Evolutionary conservation across 164 flowering plant species (phyloP), one percentile per base, ranked within the genome.

Genomic region (Aristolochia fimbriata): DNA sequence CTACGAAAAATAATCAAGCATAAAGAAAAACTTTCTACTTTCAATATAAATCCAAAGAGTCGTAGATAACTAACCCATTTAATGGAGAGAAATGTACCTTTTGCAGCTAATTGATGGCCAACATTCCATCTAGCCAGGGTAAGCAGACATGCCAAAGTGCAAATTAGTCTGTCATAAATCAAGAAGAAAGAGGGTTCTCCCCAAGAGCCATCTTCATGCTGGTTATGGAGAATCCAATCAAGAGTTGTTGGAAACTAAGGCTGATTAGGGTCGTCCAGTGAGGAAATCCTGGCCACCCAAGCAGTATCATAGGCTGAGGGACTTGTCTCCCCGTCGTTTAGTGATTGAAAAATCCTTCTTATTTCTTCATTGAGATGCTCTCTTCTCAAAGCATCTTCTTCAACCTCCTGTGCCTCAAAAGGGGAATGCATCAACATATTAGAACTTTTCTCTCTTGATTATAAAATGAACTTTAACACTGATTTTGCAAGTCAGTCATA

Each of bases 251-350:
- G 63, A 21, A 60, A 60, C n/a, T 60, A 54, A 9, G 63, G 63
- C 14, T 15, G 9, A 12, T 27, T 21, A 13, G 22, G 22, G 16
- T 31, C 41, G 17, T 23, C 45, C 6, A 41, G 17, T 6, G 41
- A 8, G 14, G 23, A 21, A 25, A 49, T 30, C 55, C 54, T 48
- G 25, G 63, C 63, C 10, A 60, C 54, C 63, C 63, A 60, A 11
- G 63, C 63, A 2, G 63, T 60, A 48, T 60, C 63, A 48, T 60
- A 60, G 17, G 63, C 63, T 1, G 63, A 60, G 27, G 63, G 37
- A 49, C 63, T 60, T 24, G 23, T 48, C 19, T 15, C 37, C 24
- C 63, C 63, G 11, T 60, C 63, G 7, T 48, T 49, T 20, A 60
- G 16, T 16, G 63, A 47, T 30, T 17, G 21, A 11, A 60, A 60